Conservation (phyloP, 768 basidiomycete genomes). For the Melanogaster broomeanus region DNA sequence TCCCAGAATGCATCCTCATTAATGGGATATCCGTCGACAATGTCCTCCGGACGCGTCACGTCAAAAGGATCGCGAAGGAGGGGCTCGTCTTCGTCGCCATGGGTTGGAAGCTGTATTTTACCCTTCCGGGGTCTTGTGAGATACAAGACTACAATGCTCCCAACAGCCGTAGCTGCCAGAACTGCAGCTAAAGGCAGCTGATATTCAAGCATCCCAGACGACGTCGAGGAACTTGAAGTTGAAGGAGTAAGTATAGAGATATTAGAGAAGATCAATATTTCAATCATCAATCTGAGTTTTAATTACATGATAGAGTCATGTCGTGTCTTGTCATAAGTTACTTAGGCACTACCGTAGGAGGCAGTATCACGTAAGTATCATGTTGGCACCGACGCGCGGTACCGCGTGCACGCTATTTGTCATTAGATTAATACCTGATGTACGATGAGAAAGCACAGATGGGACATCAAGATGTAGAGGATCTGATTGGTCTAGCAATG, state of each 20-base stretch:
- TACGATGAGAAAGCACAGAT: too few species aligned
- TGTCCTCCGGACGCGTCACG: conserved; percentile 72
- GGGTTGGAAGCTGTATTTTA: conserved; percentile 51
- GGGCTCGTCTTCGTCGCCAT: conserved; percentile 23
- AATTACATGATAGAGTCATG: too few species aligned
- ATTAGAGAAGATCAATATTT: too few species aligned
- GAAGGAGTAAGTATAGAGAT: too few species aligned
- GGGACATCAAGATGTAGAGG: too few species aligned
- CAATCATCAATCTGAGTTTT: too few species aligned
- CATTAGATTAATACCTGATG: neutral
- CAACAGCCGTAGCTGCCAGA: conserved; percentile 43
- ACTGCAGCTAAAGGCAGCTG: conserved; percentile 55
- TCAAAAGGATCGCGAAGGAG: conserved; percentile 58
- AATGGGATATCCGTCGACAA: conserved; percentile 66
- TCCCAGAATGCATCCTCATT: conserved; percentile 61
- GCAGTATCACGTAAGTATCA: too few species aligned
- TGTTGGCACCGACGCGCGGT: too few species aligned
- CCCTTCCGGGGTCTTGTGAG: conserved; percentile 44
- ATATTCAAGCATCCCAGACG: conserved; percentile 53
- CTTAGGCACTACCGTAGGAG: too few species aligned
- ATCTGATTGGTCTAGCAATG: conserved; percentile 25
- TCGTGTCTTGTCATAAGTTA: too few species aligned
- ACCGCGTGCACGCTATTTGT: too few species aligned
- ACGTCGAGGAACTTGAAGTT: neutral
- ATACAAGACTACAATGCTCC: conserved; percentile 47